Percentiles rank a stretch among this genome's conserved stretches.
Evolutionary conservation across 306 rosid species (phyloP).

Genomic region (Rosa lucieae): DNA sequence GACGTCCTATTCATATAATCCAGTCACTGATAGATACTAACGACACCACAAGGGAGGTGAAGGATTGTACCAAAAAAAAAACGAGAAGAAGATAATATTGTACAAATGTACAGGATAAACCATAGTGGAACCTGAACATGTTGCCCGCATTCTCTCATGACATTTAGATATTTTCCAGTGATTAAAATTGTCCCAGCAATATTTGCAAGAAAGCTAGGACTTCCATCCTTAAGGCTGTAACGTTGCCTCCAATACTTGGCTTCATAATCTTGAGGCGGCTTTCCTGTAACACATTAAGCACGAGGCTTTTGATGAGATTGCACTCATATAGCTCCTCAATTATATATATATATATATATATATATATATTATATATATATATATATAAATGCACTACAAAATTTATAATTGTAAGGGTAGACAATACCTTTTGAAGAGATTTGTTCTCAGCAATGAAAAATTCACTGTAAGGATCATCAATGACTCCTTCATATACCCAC

Average conservation of each 20-base stretch:
- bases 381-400: neutral
- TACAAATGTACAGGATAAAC: conserved; percentile 14
- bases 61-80: neutral
- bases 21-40: conserved; percentile 25
- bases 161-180: conserved; percentile 96
- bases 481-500: conserved; percentile 71
- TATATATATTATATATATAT: no score
- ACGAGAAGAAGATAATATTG: neutral
- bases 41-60: neutral
- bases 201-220: conserved; percentile 88
- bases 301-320: conserved; percentile 14
- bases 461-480: conserved; percentile 94
- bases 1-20: conserved; percentile 53
- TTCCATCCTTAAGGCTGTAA: conserved; percentile 96
- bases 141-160: conserved; percentile 98
- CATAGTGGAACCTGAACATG: conserved; percentile 76
- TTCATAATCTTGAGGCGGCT: conserved; percentile 91
- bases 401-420: neutral
- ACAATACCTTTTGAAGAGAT: conserved; percentile 75
- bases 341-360: neutral
- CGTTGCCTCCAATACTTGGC: conserved; percentile 94
- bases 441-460: conserved; percentile 93
- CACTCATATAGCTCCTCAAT: neutral
- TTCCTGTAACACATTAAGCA: conserved; percentile 56
- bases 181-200: conserved; percentile 85